Evolutionary conservation across 768 basidiomycete genomes (phyloP).

Genomic region (Tricholoma flavovirens): DNA sequence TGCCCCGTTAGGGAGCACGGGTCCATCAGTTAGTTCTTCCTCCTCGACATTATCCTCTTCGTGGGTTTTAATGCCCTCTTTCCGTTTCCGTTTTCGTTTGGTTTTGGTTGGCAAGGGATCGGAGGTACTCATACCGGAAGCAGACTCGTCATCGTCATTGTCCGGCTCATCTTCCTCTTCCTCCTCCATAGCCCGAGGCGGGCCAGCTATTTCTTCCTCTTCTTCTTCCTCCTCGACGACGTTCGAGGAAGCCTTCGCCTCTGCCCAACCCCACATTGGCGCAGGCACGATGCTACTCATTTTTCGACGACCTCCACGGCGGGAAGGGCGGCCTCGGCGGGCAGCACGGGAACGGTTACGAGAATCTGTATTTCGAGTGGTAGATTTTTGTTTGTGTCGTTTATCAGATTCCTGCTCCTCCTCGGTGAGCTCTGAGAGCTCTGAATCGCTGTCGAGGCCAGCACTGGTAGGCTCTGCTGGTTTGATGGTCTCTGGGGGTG

Average conservation of each 20-base stretch:
- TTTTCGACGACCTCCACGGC: conserved; percentile 21
- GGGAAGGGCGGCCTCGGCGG: conserved; percentile 15
- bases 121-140: background rate
- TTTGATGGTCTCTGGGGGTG: conserved; percentile 20
- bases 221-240: conserved; percentile 49
- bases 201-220: conserved; percentile 41
- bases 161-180: conserved; percentile 49
- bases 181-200: conserved; percentile 55
- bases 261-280: conserved; percentile 86
- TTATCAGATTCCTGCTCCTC: conserved; percentile 60
- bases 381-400: conserved; percentile 11
- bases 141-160: conserved; percentile 24
- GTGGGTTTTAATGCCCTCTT: background rate
- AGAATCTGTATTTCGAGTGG: conserved; percentile 17
- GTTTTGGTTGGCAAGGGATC: background rate
- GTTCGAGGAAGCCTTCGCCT: conserved; percentile 34
- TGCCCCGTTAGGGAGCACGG: background rate
- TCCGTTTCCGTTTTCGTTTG: background rate
- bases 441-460: conserved; percentile 60
- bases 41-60: conserved; percentile 11
- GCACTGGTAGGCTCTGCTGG: conserved; percentile 23
- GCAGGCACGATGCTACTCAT: conserved; percentile 63
- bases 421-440: conserved; percentile 80
- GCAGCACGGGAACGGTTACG: conserved; percentile 7
- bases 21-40: conserved; percentile 6